Evolutionary conservation across 163 green algal genomes (phyloP).

Genomic region (Coccomyxa subellipsoidea): DNA sequence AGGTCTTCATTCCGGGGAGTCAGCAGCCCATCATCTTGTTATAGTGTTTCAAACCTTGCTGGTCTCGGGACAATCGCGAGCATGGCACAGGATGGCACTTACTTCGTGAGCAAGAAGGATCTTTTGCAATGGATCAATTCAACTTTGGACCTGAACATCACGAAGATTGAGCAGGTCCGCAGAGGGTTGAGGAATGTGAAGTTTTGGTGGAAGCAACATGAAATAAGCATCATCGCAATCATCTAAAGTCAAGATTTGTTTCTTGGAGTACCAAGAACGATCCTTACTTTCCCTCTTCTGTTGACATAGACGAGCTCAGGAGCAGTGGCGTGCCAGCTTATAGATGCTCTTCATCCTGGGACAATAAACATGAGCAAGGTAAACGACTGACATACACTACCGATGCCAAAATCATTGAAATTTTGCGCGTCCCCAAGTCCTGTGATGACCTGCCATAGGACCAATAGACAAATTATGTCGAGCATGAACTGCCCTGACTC

Average conservation of each 20-base stretch:
- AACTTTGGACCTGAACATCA: constrained; percentile 74
- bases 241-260: background rate
- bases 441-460: background rate
- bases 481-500: no score
- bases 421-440: background rate
- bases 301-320: constrained; percentile 68
- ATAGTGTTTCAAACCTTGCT: background rate
- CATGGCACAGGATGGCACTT: constrained; percentile 3
- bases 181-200: no score
- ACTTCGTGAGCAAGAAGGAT: constrained; percentile 46
- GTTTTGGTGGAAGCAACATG: no score
- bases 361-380: constrained; percentile 89
- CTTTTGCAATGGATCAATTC: constrained; percentile 91
- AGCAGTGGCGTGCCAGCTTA: constrained; percentile 93
- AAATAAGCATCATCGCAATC: no score
- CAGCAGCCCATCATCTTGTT: background rate
- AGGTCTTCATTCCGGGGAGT: background rate
- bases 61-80: background rate
- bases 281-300: background rate
- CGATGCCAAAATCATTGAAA: no score
- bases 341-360: constrained; percentile 88
- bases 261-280: background rate
- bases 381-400: no score
- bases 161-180: constrained; percentile 90
- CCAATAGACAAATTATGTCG: background rate